Base-by-base conservation (phyloP, 441 rosid genomes). In the Bocquillonia castaneifolia region DNA sequence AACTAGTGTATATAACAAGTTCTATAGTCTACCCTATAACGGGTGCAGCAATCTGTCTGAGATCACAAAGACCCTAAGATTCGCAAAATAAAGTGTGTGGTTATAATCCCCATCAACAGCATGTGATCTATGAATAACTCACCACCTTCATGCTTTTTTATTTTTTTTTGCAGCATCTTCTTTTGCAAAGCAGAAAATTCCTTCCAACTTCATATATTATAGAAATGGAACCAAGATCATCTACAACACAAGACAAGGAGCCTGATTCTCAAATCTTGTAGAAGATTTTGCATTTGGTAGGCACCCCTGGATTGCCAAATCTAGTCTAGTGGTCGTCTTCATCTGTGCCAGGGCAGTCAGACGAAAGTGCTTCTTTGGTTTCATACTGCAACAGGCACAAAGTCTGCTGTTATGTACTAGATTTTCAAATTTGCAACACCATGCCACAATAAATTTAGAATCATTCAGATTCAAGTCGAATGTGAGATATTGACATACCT, bases 241-340 rank as follows among this genome's bases (percentile, higher is more conserved):
- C 17, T 14, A 22, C 37, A 50, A 12, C 7, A 40, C 23, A 59
- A 59, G 18, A 48, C 10, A n/a, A 39, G 14, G 2, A 14, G 58
- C 22, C 37, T 8, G 45, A 47, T 63, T 31, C 29, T 3, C 28
- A 34, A 34, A 57, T 17, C 36, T 53, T 32, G 29, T 50, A 25
- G 22, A 45, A 40, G 32, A 10, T 8, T 55, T 58, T 14, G 64
- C 52, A 28, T 66, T 56, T 18, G 34, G 23, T 18, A n/a, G 26
- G 48, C 48, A 29, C 60, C 40, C 25, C 55, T 72, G 48, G 48
- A 58, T 1, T 5, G 57, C 15, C 7, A 63, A 51, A 14, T 42
- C 32, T 39, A 51, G 15, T 75, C 79, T 84, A 90, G 79, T 90
- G 99, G 72, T 90, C 95, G 74, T 90, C 98, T 79, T 92, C 98